These are phyloP conservation scores for Mytilinidion resinicola DNA, from an alignment of 495 filamentous ascomycete species.

Conservation along the genomic window DNA sequence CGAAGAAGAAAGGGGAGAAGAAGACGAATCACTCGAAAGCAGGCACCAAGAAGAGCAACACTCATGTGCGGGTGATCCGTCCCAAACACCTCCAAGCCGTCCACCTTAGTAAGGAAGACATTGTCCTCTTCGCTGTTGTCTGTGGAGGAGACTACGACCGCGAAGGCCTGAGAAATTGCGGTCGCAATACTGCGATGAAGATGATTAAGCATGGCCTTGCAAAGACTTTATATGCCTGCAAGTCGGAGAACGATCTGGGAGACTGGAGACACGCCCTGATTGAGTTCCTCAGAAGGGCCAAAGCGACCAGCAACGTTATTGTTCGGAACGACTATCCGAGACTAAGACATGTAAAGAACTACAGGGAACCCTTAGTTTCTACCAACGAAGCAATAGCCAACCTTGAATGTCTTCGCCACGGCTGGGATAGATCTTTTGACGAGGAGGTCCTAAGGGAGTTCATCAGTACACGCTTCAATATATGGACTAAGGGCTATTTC, in stretches of 20 bases:
- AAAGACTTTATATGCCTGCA: slow-evolving; percentile 6
- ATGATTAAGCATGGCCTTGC: slow-evolving; percentile 13
- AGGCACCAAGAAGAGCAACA: slow-evolving; percentile 18
- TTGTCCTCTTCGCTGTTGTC: slow-evolving; percentile 27
- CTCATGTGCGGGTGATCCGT: slow-evolving; percentile 16
- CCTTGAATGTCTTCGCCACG: slow-evolving; percentile 15
- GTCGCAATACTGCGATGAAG: slow-evolving; percentile 8
- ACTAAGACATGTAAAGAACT: slow-evolving; percentile 15
- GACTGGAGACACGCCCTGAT: slow-evolving; percentile 11
- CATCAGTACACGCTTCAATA: slow-evolving; percentile 21
- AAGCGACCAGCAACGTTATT: not conserved
- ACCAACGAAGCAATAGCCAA: slow-evolving; percentile 17
- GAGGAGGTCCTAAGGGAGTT: slow-evolving; percentile 21
- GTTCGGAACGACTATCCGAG: slow-evolving; percentile 4
- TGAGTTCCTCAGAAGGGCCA: not conserved
- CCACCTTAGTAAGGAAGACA: slow-evolving; percentile 17
- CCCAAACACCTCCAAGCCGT: slow-evolving; percentile 7
- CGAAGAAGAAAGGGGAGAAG: not conserved
- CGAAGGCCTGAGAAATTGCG: slow-evolving; percentile 27
- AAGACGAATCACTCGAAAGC: slow-evolving; percentile 9
- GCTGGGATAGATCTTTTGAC: slow-evolving; percentile 23
- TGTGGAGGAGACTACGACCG: slow-evolving; percentile 29
- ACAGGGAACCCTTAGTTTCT: slow-evolving; percentile 24
- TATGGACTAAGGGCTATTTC: slow-evolving; percentile 12
- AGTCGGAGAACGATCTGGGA: slow-evolving; percentile 5